Conservation (phyloP, 495 filamentous ascomycete species). For the Pyrenula massariospora region DNA sequence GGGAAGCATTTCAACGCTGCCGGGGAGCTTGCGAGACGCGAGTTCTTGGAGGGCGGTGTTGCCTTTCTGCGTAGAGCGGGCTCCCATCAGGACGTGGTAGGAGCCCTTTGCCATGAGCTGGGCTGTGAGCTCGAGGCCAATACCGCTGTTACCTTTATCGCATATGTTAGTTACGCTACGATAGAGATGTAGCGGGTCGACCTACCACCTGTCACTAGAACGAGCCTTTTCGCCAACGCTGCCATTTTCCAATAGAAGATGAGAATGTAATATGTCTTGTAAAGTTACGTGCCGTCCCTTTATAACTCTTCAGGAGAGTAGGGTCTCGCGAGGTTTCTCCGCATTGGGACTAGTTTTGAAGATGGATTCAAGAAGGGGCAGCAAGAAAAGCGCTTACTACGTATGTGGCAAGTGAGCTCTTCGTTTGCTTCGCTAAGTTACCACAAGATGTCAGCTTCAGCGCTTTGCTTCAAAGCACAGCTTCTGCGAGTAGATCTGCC, state of each 20-base stretch:
- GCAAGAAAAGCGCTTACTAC: no score
- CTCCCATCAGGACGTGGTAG: conserved; percentile 20
- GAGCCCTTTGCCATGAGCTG: conserved; percentile 12
- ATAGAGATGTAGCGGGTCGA: background rate
- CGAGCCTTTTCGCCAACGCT: conserved; percentile 1
- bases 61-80: conserved; percentile 13
- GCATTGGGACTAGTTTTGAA: no score
- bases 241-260: conserved; percentile 1
- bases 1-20: conserved; percentile 11
- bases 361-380: no score
- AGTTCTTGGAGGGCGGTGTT: conserved; percentile 12
- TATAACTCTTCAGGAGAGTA: no score
- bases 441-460: no score
- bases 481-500: no score
- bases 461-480: no score
- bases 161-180: conserved; percentile 1
- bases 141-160: conserved; percentile 15
- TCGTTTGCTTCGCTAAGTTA: no score
- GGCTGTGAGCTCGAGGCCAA: conserved; percentile 18
- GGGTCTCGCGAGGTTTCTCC: no score
- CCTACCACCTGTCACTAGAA: conserved; percentile 3
- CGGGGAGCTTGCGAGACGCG: conserved; percentile 6
- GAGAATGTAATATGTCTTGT: no score
- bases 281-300: no score
- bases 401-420: no score